These are phyloP conservation scores for Phytophthora ramorum DNA, from an alignment of 352 stramenopile species.

Conservation along the genomic window DNA sequence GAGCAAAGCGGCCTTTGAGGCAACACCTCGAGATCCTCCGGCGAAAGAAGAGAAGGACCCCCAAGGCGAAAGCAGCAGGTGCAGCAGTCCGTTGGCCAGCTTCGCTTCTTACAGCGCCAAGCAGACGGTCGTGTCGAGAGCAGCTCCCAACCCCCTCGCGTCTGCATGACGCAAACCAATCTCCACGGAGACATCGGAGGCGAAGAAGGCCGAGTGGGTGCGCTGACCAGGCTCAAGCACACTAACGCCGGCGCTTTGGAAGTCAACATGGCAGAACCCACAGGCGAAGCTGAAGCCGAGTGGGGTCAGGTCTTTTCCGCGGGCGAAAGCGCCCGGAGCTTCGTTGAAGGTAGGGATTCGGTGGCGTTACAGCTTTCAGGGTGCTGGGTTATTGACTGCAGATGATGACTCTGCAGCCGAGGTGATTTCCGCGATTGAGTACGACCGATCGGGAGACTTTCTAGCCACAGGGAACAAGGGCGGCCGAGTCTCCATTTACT, in stretches of 20 bases:
- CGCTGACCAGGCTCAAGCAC: slow-evolving; percentile 32
- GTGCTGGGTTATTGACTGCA: not conserved
- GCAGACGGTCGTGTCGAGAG: slow-evolving; percentile 1
- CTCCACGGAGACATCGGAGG: slow-evolving; percentile 16
- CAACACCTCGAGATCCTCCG: slow-evolving; percentile 32
- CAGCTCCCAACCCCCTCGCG: not conserved
- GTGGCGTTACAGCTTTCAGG: not conserved
- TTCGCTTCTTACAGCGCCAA: not conserved
- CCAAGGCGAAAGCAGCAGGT: slow-evolving; percentile 1
- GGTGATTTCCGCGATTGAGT: slow-evolving; percentile 95
- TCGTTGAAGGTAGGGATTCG: slow-evolving; percentile 62
- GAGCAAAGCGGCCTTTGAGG: slow-evolving; percentile 12
- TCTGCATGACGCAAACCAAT: slow-evolving; percentile 42
- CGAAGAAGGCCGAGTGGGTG: slow-evolving; percentile 13
- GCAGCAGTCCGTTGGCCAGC: not conserved
- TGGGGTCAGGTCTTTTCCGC: slow-evolving; percentile 63
- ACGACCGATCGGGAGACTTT: slow-evolving; percentile 92
- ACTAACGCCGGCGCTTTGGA: slow-evolving; percentile 17
- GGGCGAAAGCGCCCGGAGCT: slow-evolving; percentile 60
- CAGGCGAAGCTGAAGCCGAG: slow-evolving; percentile 35
- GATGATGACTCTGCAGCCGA: slow-evolving; percentile 65
- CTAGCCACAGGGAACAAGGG: slow-evolving; percentile 95
- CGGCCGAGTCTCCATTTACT: slow-evolving; percentile 93
- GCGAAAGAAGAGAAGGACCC: slow-evolving; percentile 13
- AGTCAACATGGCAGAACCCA: slow-evolving; percentile 38